Conservation (phyloP, 768 basidiomycete species). For the Phanerodontia chrysosporium region DNA sequence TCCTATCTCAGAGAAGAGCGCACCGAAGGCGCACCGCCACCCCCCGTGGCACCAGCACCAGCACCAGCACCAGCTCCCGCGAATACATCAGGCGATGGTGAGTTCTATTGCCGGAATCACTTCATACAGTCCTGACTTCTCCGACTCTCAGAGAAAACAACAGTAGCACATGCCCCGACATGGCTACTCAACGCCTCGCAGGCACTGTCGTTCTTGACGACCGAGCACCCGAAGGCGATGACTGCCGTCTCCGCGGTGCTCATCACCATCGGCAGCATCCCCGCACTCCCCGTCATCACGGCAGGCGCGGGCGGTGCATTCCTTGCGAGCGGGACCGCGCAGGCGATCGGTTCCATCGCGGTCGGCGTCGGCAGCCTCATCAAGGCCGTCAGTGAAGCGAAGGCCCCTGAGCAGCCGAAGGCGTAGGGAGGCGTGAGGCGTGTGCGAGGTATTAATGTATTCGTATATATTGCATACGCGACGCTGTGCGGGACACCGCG, state of each 20-base stretch:
- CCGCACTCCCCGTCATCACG: slow-evolving; percentile 64
- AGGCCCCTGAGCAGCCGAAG: slow-evolving; percentile 1
- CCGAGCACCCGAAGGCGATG: slow-evolving; percentile 75
- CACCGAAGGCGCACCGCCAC: not conserved
- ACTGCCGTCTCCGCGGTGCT: slow-evolving; percentile 71
- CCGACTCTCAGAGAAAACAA: slow-evolving; percentile 30
- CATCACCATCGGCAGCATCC: slow-evolving; percentile 74
- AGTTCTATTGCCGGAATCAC: not conserved
- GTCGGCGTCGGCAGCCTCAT: slow-evolving; percentile 64
- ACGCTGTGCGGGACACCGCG: not conserved
- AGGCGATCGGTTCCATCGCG: slow-evolving; percentile 76
- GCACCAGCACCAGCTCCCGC: not conserved
- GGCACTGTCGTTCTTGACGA: slow-evolving; percentile 69
- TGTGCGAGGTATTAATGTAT: not conserved
- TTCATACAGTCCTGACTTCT: too few species aligned
- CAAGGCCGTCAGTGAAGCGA: slow-evolving; percentile 31
- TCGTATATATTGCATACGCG: not conserved
- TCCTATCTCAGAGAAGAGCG: slow-evolving; percentile 11
- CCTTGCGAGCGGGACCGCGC: slow-evolving; percentile 68
- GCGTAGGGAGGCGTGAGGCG: not conserved
- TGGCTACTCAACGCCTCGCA: slow-evolving; percentile 78
- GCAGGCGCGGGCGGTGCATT: slow-evolving; percentile 70
- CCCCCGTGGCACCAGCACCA: not conserved
- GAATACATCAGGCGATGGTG: slow-evolving; percentile 3
- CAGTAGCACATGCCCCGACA: slow-evolving; percentile 57